phyloP scores from a whole-genome alignment of 1,139 yeast genomes.

The Hyphopichia wangnamkhiaoensis region DNA sequence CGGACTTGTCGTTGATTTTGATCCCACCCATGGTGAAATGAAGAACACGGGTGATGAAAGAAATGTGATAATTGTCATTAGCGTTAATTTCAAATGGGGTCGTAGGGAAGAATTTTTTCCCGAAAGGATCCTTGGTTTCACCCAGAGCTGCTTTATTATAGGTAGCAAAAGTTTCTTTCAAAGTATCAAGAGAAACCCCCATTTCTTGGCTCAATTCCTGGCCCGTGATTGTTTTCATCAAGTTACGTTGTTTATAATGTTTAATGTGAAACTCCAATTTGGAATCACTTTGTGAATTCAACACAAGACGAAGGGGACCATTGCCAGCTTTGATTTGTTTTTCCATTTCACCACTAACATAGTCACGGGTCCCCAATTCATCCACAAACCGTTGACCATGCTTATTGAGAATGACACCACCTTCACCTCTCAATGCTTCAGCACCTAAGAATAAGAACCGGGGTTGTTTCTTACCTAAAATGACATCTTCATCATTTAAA shows the following conservation, averaged over 20 bases:
- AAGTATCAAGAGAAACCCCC: conserved; percentile 29
- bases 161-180: conserved; percentile 39
- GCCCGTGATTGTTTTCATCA: conserved; percentile 57
- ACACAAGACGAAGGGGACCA: conserved; percentile 53
- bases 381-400: conserved; percentile 70
- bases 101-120: conserved; percentile 53
- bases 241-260: conserved; percentile 66
- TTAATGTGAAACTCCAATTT: conserved; percentile 58
- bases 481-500: conserved; percentile 54
- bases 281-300: conserved; percentile 45
- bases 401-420: conserved; percentile 66
- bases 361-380: conserved; percentile 71
- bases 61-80: conserved; percentile 43
- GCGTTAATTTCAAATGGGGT: conserved; percentile 41
- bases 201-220: conserved; percentile 50
- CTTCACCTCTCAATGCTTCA: conserved; percentile 76
- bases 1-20: conserved; percentile 58
- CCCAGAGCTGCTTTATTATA: conserved; percentile 51
- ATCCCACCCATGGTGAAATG: conserved; percentile 91
- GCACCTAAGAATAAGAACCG: conserved; percentile 72
- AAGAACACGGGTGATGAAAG: conserved; percentile 70
- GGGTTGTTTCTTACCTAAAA: conserved; percentile 39
- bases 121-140: conserved; percentile 44
- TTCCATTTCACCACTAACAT: conserved; percentile 62
- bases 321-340: conserved; percentile 44